Evolutionary conservation across 768 basidiomycete genomes (phyloP), one percentile per base, ranked within the genome.

Genomic region (Boletus eberwhitei): DNA sequence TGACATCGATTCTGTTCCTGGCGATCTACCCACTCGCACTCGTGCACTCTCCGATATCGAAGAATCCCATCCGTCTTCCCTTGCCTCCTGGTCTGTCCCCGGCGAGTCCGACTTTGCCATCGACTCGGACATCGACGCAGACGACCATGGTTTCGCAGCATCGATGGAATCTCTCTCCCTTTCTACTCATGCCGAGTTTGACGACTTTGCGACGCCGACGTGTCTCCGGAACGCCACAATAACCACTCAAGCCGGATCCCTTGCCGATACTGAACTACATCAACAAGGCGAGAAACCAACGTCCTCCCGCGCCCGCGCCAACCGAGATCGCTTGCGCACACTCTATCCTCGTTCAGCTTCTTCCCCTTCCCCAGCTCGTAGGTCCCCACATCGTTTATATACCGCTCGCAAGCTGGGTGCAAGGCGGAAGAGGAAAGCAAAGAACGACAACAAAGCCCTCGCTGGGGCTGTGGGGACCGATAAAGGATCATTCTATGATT

Each of bases 311-410:
- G 38, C 61, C 22, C 65, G 71, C 36, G 59, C 37, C 19, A 45
- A 64, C 43, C 53, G 63, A 40, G 58, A 73, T 38, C 65, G 67
- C 24, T 65, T 72, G 52, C 61, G 70, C 55, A 50, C 70, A 31
- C 55, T 72, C 55, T 63, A 66, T 41, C 64, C 67, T 54, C 65
- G 78, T 24, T 76, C 79, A 1, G 60, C 79, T 4, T 82, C 82
- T 5, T 83, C 82, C 0, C 83, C 80, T 26, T 85, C 83, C 0
- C 83, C 83, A 29, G 76, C 70, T 8, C 69, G 83, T 46, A 60
- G 71, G 49, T 59, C 70, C 19, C 62, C 69, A 3, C 64, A 64
- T 45, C 67, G 71, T 38, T 59, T 59, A 19, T 53, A 47, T 22
- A 17, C 47, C 14, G 8, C 61, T 17, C 62, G 67, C 48, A 64